Evolutionary conservation across 805 yeast species (phyloP), one percentile per base, ranked within the genome.

Genomic region (Sugiyamaella smithiae): DNA sequence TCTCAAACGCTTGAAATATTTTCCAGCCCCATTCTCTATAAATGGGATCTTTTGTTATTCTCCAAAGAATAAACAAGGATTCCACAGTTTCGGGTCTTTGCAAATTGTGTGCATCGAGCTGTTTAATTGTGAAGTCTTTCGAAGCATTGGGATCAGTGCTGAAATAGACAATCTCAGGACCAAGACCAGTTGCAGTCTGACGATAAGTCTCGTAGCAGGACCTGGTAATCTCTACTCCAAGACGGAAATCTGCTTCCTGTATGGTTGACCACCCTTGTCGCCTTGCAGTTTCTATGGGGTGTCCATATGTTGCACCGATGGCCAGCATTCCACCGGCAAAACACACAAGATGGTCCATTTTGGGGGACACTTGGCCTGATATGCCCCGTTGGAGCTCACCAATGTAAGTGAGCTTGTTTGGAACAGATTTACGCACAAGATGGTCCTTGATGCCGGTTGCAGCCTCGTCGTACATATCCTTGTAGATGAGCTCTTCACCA

Each of bases 21-120:
- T 85, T 87, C 76, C 84, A 85, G 7, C 97, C 97, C 89, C 95
- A 88, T 61, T 82, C 76, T 58, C 97, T 78, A 65, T 88, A 89
- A 60, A 84, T 84, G 29, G 77, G 79, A 61, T 89, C 93, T 23
- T 84, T 82, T 1, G 96, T 86, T 56, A 88, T 72, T 57, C 89
- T 80, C 69, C 82, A 90, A 54, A 90, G 69, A 56, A 85, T 77
- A 72, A 84, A 90, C 37, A 90, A 71, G 1, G 95, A 83, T 67
- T 90, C 97, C 1, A 89, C 95, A 1, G 97, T 88, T 66, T 90
- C 97, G 1, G 97, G 97, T 57, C 97, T 76, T 69, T 89, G 97
- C 53, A 90, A 70, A 65, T 88, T 88, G 66, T 90, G 97, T 45
- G 74, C 76, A 65, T 90, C 97, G 12, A 68, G 64, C 5, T 81